phyloP scores from a whole-genome alignment of 2,329 filamentous ascomycete species.

The Graphium sp. region DNA sequence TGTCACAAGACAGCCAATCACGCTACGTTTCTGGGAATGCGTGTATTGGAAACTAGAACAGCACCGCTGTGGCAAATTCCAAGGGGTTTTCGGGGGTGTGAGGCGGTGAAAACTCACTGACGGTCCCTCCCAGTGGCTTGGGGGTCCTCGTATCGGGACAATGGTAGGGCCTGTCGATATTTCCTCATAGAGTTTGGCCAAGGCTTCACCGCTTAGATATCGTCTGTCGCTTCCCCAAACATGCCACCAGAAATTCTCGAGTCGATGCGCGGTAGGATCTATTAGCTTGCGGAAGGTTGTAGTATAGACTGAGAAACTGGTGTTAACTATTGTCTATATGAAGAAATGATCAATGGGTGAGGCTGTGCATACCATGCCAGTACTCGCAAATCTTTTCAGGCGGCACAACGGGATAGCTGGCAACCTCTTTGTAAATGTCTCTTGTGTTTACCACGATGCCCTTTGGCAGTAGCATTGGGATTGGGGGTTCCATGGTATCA shows the following conservation, averaged over 20 bases:
- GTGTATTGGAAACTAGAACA: neutral
- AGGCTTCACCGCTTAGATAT: constrained; percentile 29
- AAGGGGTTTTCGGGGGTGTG: neutral
- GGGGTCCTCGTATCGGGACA: constrained; percentile 34
- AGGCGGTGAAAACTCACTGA: constrained; percentile 18
- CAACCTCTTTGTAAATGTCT: constrained; percentile 35
- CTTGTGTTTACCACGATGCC: constrained; percentile 38
- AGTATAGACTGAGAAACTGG: constrained; percentile 31
- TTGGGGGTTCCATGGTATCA: constrained; percentile 14
- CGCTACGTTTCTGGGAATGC: constrained; percentile 3
- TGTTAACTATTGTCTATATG: constrained; percentile 4
- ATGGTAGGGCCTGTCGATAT: constrained; percentile 41
- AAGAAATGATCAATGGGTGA: constrained; percentile 3
- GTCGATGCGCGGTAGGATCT: constrained; percentile 43
- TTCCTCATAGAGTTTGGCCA: constrained; percentile 38
- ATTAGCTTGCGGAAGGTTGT: constrained; percentile 39
- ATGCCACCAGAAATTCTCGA: constrained; percentile 52
- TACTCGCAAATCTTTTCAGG: constrained; percentile 35
- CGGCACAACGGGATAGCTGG: constrained; percentile 30
- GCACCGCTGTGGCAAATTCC: neutral
- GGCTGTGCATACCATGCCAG: constrained; percentile 33
- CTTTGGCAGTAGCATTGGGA: constrained; percentile 33
- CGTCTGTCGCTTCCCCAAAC: constrained; percentile 43
- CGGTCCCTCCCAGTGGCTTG: constrained; percentile 33
- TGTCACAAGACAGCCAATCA: neutral